phyloP scores from a whole-genome alignment of 441 rosid species.

The Brassica balearica region DNA sequence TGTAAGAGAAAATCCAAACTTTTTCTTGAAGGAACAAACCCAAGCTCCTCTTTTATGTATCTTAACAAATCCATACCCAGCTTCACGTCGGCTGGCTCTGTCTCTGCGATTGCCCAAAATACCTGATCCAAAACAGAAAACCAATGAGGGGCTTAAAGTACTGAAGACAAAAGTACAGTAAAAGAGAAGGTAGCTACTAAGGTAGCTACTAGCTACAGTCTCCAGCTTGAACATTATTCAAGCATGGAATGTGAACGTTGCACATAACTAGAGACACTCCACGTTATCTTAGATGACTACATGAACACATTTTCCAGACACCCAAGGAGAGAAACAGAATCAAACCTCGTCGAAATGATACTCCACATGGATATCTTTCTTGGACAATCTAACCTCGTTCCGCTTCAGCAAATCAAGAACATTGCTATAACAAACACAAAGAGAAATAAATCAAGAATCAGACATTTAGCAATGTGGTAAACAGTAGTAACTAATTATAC shows the following conservation, averaged over 20 bases:
- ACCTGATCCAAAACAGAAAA: slow-evolving; percentile 50
- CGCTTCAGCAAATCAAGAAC: slow-evolving; percentile 67
- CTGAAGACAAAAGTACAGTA: slow-evolving; percentile 49
- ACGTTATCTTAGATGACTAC: slow-evolving; percentile 18
- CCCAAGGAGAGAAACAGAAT: slow-evolving; percentile 17
- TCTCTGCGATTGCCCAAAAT: slow-evolving; percentile 57
- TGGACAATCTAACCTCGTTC: slow-evolving; percentile 47
- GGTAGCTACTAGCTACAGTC: slow-evolving; percentile 53
- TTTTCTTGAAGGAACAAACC: slow-evolving; percentile 66
- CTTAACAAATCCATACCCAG: slow-evolving; percentile 70
- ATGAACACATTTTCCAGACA: slow-evolving; percentile 14
- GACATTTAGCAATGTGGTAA: slow-evolving; percentile 6
- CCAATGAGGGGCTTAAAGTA: slow-evolving; percentile 55
- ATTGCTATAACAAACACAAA: slow-evolving; percentile 47
- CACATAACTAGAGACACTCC: neutral
- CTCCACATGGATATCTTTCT: slow-evolving; percentile 61
- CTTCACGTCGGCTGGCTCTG: slow-evolving; percentile 53
- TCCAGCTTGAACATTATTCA: slow-evolving; percentile 51
- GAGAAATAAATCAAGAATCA: slow-evolving; percentile 34
- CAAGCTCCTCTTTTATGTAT: slow-evolving; percentile 65
- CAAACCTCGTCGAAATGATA: slow-evolving; percentile 70
- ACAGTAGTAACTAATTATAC: neutral
- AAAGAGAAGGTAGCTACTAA: slow-evolving; percentile 52
- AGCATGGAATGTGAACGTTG: neutral
- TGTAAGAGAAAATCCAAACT: slow-evolving; percentile 80